Evolutionary conservation across 352 stramenopile species (phyloP), one percentile per base, ranked within the genome.

Genomic region (Globisporangium irregulare): DNA sequence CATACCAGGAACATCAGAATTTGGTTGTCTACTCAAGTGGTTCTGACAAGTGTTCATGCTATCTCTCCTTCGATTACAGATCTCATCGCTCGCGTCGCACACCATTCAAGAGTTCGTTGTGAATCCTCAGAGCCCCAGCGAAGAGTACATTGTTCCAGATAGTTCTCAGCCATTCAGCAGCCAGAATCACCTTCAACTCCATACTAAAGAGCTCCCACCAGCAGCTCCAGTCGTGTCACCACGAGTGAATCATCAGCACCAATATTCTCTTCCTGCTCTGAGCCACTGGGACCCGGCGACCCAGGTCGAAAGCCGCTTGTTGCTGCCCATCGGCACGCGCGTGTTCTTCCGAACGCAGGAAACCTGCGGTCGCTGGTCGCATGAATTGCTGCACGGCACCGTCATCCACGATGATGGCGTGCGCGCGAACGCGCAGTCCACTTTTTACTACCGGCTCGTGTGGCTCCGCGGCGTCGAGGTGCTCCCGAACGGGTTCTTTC

Each of bases 401-500:
- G 63, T 82, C 27, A 27, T 85, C 50, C 56, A 76, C 12, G 68
- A 80, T 50, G 59, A 80, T 54, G 48, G 71, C 68, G 51, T 76
- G 9, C 73, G 70, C 9, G 38, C 56, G 25, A 68, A 69, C 25
- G 53, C 41, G 20, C 20, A 53, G 4, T 55, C 65, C 27, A 59
- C 25, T 29, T 73, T 75, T 14, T 92, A 80, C 58, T 81, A 88
- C 48, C 86, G 84, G 9, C 71, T 94, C 43, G 64, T 92, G 18
- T 94, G 82, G 84, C 64, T 94, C 3, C 75, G 86, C 59, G 86
- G 84, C 4, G 79, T 94, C 12, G 72, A 89, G 58, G 64, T 80
- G 27, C 68, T 94, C n/a, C 70, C 79, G 2, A 91, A 92, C 59
- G 78, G 82, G 15, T 87, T 85, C 53, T 92, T 80, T 64, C 79